Evolutionary conservation across 2,329 filamentous ascomycete species (phyloP), one percentile per base, ranked within the genome.

Genomic region (Tothia fuscella): DNA sequence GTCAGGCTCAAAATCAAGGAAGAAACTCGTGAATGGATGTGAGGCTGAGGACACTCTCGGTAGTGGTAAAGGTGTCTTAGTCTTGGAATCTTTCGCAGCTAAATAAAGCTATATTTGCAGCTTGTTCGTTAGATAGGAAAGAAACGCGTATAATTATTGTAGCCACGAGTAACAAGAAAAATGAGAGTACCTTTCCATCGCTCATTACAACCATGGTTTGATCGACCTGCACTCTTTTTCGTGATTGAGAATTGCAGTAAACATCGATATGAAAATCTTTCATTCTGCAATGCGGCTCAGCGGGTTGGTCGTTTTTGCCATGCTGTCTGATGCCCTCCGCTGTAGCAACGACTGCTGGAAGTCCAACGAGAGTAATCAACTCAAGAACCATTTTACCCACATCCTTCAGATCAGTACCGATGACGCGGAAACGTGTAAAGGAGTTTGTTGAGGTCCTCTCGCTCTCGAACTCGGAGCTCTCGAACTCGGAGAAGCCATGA

Each of bases 21-120:
- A 71, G 49, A 70, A 71, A 24, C 66, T 67, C 0, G 65, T 67
- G 48, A 71, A 70, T 2, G 66, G 62, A 52, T 70, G 67, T 26
- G 62, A 55, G 1, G 58, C 53, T 2, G 57, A 51, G 17, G 47
- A 42, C 14, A 38, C 43, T 16, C 46, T 48, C 3, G 53, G 55
- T 4, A 57, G 53, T 6, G 56, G 50, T 7, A 40, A 12, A 3
- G 58, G 58, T 25, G 55, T 55, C 19, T 51, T 49, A 0, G 57
- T 46, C 14, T 49, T 43, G 13, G 52, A 14, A 45, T 58, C 50
- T 38, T 58, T 53, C 6, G 54, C 57, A 20, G 57, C 53, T 10
- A 63, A 48, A 56, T 56, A 62, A 19, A 58, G 47, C 59, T 62
- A n/a, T n/a, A n/a, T n/a, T n/a, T n/a, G n/a, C 17, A 9, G 9